Percentiles rank a stretch among this genome's conserved stretches.
phyloP scores from a whole-genome alignment of 306 rosid genomes.

The Quercus dentata region DNA sequence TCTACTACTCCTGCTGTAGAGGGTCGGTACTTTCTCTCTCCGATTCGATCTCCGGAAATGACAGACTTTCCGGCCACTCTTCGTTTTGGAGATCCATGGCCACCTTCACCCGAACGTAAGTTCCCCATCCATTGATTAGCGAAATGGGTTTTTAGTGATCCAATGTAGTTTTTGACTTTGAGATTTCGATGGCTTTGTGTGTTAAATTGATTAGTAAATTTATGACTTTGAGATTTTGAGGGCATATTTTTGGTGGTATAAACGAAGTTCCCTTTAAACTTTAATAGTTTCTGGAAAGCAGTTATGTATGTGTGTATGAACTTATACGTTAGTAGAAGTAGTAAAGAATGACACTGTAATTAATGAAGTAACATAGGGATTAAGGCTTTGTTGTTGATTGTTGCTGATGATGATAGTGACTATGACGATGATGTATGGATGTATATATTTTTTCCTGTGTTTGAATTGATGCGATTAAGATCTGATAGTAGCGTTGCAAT shows the following conservation, averaged over 20 bases:
- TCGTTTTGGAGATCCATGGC: conserved; percentile 87
- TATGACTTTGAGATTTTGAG: neutral
- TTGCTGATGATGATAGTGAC: too few species aligned
- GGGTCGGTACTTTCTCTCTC: conserved; percentile 43
- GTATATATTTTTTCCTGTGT: too few species aligned
- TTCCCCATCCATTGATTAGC: neutral
- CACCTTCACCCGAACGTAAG: conserved; percentile 82
- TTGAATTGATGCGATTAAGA: too few species aligned
- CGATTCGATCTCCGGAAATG: conserved; percentile 37
- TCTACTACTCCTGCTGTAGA: conserved; percentile 48
- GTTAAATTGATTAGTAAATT: neutral
- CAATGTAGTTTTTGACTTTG: neutral
- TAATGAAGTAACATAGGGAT: too few species aligned
- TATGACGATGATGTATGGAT: too few species aligned
- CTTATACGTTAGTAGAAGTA: too few species aligned
- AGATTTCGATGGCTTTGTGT: neutral
- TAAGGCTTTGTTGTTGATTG: too few species aligned
- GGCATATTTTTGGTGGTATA: neutral
- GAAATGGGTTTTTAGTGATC: too few species aligned
- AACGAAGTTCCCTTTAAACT: neutral
- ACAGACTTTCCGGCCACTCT: conserved; percentile 30
- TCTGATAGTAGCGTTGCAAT: too few species aligned
- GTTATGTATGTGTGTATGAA: too few species aligned
- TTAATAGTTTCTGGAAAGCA: neutral
- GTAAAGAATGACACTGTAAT: too few species aligned